phyloP scores from a whole-genome alignment of 352 stramenopile species.

The Globisporangium barbulae region DNA sequence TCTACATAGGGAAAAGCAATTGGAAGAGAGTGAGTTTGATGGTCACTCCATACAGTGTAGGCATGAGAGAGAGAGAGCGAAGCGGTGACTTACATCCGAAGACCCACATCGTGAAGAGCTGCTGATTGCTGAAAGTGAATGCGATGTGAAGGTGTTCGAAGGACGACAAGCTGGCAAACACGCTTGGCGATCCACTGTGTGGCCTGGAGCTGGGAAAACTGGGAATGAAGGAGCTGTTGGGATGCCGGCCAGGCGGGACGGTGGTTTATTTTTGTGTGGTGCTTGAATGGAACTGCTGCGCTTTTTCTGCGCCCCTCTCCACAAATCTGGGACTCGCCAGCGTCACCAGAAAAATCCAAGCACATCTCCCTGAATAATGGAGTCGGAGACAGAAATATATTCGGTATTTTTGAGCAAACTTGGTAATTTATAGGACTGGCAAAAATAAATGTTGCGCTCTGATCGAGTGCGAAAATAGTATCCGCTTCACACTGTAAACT shows the following conservation, averaged over 20 bases:
- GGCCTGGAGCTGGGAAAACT: background rate
- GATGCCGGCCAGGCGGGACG: background rate
- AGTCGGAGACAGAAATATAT: background rate
- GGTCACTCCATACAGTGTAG: background rate
- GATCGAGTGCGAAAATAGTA: background rate
- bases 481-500: background rate
- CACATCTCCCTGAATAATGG: constrained; percentile 2
- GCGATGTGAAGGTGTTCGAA: background rate
- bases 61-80: constrained; percentile 20
- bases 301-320: background rate
- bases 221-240: background rate
- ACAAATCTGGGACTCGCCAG: background rate
- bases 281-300: background rate
- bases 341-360: constrained; percentile 7
- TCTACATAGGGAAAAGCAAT: background rate
- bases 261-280: background rate
- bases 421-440: background rate
- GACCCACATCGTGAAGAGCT: constrained; percentile 2
- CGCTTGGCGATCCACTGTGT: background rate
- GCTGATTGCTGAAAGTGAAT: background rate
- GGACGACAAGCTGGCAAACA: constrained; percentile 15
- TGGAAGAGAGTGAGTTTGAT: background rate
- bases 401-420: background rate
- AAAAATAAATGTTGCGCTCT: background rate
- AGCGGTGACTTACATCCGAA: constrained; percentile 59